Evolutionary conservation across 1,139 yeast species (phyloP), one percentile per base, ranked within the genome.

Genomic region (Zhuliangozyma blackwelliae): DNA sequence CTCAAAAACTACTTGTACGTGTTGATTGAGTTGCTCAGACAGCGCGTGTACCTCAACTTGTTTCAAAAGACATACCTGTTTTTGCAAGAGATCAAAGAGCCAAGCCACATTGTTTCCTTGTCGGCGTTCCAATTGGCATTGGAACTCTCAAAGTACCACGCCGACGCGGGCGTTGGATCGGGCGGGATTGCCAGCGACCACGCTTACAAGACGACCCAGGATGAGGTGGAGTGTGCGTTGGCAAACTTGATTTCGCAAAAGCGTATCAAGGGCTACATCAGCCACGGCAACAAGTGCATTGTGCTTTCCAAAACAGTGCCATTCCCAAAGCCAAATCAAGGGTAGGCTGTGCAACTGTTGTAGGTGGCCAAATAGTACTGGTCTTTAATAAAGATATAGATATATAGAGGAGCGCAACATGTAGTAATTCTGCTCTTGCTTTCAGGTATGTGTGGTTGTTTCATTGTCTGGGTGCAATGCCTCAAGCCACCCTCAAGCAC

Each of bases 301-400:
- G 96, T 90, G 11, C 61, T 90, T 40, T 82, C 95, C 48, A 86
- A 83, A 55, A 75, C 70, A 22, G 76, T 76, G 25, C 82, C 96
- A 3, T 90, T 90, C 53, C 95, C 94, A 3, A 16, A 16, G 16
- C 16, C 16, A 3, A 16, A 4, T 4, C 16, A 16, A 16, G 16
- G 16, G 16, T 16, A 16, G 16, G 16, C 4, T 16, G n/a, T n/a
- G n/a, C n/a, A n/a, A n/a, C n/a, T n/a, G 16, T 4, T 16, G 16
- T 16, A 16, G 16, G 4, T 16, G 4, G 16, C 4, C 4, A 16
- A 16, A 16, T 16, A 16, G 16, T 16, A 16, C 16, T 16, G 4
- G 16, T 4, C 16, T 4, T 16, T 16, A 4, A 16, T 16, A 16
- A n/a, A n/a, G 16, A 16, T 16, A 3, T 16, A 16, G 16, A 16